phyloP scores from a whole-genome alignment of 768 basidiomycete species.

The Rhodotorula taiwanensis region DNA sequence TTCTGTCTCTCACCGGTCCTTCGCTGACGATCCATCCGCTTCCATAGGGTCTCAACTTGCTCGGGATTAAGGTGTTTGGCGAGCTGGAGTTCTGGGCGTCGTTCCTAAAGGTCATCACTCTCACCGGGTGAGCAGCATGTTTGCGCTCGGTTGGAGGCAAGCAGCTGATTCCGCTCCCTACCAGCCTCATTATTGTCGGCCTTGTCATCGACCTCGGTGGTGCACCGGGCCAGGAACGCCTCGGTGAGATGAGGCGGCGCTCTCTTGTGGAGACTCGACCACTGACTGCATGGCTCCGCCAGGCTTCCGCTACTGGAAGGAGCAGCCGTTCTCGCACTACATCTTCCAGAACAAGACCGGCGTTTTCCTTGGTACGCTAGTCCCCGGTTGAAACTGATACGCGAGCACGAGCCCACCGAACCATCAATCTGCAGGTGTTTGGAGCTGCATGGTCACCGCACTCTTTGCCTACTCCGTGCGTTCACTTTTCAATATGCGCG shows the following conservation, averaged over 20 bases:
- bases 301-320: constrained; percentile 47
- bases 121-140: background rate
- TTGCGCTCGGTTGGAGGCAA: constrained; percentile 4
- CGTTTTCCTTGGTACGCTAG: constrained; percentile 25
- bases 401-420: no score
- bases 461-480: background rate
- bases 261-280: no score
- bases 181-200: constrained; percentile 50
- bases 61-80: constrained; percentile 35
- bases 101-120: constrained; percentile 44
- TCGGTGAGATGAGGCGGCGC: no score
- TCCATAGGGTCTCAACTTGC: constrained; percentile 31
- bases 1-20: no score
- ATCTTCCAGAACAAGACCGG: constrained; percentile 13
- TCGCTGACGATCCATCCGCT: no score
- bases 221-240: constrained; percentile 53
- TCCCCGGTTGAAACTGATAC: no score
- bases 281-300: no score
- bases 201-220: constrained; percentile 58
- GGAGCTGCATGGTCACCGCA: constrained; percentile 11
- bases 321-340: constrained; percentile 39
- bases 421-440: no score
- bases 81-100: constrained; percentile 42
- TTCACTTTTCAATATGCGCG: no score
- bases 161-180: constrained; percentile 41